Percentiles rank a stretch among this genome's conserved stretches.
These are phyloP conservation scores for Tolypocladium tundrense DNA, from an alignment of 2,329 filamentous ascomycete genomes.

Conservation along the genomic window DNA sequence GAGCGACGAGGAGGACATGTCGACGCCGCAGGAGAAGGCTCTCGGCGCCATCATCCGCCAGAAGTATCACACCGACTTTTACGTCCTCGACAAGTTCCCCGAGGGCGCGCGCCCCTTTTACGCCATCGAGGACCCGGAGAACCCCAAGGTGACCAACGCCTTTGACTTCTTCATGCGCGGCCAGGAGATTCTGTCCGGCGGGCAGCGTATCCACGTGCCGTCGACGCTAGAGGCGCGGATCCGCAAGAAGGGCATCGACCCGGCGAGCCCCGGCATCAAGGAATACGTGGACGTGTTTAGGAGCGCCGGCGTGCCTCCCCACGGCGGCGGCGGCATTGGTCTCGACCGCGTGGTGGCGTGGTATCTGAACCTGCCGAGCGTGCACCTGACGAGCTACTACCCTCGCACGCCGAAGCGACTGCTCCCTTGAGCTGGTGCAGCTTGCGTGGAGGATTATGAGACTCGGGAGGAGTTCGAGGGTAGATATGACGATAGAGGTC, in stretches of 20 bases:
- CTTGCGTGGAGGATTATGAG: background rate
- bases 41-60: slow-evolving; percentile 76
- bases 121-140: slow-evolving; percentile 55
- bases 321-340: slow-evolving; percentile 83
- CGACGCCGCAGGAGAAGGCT: slow-evolving; percentile 76
- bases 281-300: slow-evolving; percentile 80
- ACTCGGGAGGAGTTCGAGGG: background rate
- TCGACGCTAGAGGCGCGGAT: slow-evolving; percentile 68
- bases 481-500: background rate
- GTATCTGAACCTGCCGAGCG: slow-evolving; percentile 48
- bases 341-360: slow-evolving; percentile 74
- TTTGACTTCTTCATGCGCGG: slow-evolving; percentile 62
- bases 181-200: slow-evolving; percentile 86
- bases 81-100: slow-evolving; percentile 94
- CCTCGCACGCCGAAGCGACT: slow-evolving; percentile 51
- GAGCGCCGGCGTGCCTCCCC: slow-evolving; percentile 76
- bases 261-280: slow-evolving; percentile 63
- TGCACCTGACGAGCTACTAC: slow-evolving; percentile 48
- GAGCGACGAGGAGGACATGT: slow-evolving; percentile 68
- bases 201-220: slow-evolving; percentile 81
- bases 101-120: slow-evolving; percentile 84
- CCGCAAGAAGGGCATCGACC: slow-evolving; percentile 70
- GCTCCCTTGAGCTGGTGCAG: slow-evolving; percentile 26
- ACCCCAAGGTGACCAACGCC: slow-evolving; percentile 5
- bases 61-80: slow-evolving; percentile 93